These are phyloP conservation scores for Chaetomium olivaceum DNA, from an alignment of 2,329 filamentous ascomycete species.

Conservation along the genomic window DNA sequence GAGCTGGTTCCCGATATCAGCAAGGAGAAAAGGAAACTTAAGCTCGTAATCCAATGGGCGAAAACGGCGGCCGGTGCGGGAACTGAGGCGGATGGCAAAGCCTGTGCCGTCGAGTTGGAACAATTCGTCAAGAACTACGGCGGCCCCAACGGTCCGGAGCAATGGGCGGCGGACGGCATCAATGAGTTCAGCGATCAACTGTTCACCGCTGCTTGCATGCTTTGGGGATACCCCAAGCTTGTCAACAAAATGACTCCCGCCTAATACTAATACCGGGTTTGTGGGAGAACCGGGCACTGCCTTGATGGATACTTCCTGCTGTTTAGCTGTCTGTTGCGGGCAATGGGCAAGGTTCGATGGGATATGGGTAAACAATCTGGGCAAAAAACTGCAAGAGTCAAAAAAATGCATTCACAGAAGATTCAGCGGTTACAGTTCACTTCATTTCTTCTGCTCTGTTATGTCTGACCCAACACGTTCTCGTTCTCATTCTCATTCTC, in stretches of 20 bases:
- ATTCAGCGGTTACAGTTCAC: not conserved
- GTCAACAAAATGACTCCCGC: not conserved
- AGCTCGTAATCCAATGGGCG: slow-evolving; percentile 7
- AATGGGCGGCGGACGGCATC: slow-evolving; percentile 10
- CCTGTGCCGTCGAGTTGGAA: not conserved
- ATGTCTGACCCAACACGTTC: not conserved
- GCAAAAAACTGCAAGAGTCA: not conserved
- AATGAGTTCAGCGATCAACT: not conserved
- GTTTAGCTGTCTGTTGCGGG: not conserved
- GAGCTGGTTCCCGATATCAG: not conserved
- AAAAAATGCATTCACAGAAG: not conserved
- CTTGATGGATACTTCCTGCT: not conserved
- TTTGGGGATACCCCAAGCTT: slow-evolving; percentile 1
- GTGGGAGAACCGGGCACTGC: not conserved
- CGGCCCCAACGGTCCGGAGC: not conserved
- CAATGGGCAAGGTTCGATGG: not conserved
- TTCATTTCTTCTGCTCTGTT: not conserved
- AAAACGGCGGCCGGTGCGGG: not conserved
- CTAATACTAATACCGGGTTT: not conserved
- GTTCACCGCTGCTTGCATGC: not conserved
- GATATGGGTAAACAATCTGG: not conserved
- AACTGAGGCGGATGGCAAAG: not conserved
- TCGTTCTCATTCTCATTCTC: not conserved
- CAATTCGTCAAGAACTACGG: not conserved
- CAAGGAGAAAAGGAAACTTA: not conserved